A percentile compares a stretch with the other conserved stretches of the same genome.
phyloP scores from a whole-genome alignment of 2,329 filamentous ascomycete genomes.

The Trichoderma oligosporum region DNA sequence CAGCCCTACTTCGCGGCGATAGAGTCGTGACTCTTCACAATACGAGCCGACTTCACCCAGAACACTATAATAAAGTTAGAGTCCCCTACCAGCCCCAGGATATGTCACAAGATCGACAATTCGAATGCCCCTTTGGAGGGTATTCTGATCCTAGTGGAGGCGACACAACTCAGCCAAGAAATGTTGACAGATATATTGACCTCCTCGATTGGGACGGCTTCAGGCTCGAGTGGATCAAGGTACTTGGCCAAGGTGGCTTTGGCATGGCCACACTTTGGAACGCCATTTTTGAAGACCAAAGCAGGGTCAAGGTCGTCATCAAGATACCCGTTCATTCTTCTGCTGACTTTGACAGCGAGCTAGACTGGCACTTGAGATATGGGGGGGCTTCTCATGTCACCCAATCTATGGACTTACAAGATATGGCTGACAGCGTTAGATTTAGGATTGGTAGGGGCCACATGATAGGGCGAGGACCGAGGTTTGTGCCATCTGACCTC shows the following conservation, averaged over 20 bases:
- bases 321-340: constrained; percentile 21
- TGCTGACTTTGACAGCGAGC: constrained; percentile 22
- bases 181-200: background rate
- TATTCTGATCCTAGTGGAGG: background rate
- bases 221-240: constrained; percentile 18
- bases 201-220: constrained; percentile 20
- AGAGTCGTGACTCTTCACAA: constrained; percentile 17
- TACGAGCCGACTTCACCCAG: background rate
- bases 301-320: constrained; percentile 26
- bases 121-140: background rate
- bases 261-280: constrained; percentile 21
- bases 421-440: constrained; percentile 18
- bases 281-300: constrained; percentile 17
- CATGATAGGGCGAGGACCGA: background rate
- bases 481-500: background rate
- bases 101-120: background rate
- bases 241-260: constrained; percentile 20
- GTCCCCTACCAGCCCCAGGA: background rate
- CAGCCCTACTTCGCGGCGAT: constrained; percentile 20
- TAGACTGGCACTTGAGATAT: constrained; percentile 29
- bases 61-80: background rate
- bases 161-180: background rate
- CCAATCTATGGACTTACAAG: constrained; percentile 27
- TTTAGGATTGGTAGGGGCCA: constrained; percentile 3
- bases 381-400: constrained; percentile 28